These are phyloP conservation scores for Acanthochlamys bracteata DNA, from an alignment of 106 monocot genomes.

Conservation along the genomic window DNA sequence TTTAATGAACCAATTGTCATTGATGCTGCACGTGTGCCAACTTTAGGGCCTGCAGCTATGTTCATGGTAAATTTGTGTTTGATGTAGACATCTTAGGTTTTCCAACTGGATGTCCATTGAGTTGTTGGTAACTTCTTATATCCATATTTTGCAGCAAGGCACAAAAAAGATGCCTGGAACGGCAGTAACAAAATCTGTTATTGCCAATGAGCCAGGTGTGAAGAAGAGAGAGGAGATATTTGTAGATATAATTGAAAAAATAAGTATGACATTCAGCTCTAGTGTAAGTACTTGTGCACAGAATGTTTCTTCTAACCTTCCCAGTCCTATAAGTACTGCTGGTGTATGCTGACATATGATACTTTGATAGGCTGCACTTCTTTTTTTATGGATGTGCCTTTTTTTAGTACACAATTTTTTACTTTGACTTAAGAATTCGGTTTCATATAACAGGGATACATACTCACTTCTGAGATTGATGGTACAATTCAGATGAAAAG, in stretches of 20 bases:
- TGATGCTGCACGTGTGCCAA: constrained; percentile 69
- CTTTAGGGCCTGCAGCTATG: constrained; percentile 92
- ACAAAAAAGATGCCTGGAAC: constrained; percentile 93
- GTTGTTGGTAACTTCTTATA: neutral
- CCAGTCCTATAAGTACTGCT: too few species aligned
- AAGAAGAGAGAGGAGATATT: constrained; percentile 97
- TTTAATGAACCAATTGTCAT: constrained; percentile 94
- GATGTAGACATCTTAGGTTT: too few species aligned
- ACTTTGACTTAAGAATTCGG: neutral
- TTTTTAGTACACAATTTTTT: neutral
- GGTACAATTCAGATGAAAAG: constrained; percentile 99
- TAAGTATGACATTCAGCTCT: constrained; percentile 97
- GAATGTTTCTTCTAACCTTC: neutral
- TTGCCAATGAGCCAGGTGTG: constrained; percentile 89
- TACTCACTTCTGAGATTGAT: constrained; percentile 98
- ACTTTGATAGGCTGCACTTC: too few species aligned
- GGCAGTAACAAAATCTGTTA: constrained; percentile 97
- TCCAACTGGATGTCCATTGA: too few species aligned
- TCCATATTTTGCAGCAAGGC: constrained; percentile 61
- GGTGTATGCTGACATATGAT: too few species aligned
- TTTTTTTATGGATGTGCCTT: too few species aligned
- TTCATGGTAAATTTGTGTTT: constrained; percentile 63
- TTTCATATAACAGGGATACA: constrained; percentile 58
- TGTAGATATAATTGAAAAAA: constrained; percentile 98
- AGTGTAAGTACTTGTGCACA: constrained; percentile 65